phyloP scores from a whole-genome alignment of 345 rosid species.

The Abelmoschus esculentus region DNA sequence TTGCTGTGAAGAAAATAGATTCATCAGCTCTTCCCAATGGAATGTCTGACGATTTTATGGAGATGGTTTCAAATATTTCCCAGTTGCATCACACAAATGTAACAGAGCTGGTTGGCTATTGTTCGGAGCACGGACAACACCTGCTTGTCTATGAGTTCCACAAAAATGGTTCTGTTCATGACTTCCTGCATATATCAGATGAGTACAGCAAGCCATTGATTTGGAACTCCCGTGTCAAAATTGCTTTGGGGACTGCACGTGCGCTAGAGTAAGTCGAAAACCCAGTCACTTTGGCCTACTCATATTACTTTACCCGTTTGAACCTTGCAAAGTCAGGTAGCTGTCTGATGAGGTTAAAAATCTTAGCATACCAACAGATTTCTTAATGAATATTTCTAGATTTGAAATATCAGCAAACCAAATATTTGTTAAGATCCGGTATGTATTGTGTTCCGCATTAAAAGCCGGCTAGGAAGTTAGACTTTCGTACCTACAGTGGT shows the following conservation, averaged over 20 bases:
- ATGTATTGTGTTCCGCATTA: background rate
- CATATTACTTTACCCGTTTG: background rate
- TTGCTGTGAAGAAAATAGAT: slow-evolving; percentile 47
- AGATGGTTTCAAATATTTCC: slow-evolving; percentile 74
- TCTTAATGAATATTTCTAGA: background rate
- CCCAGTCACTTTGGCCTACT: background rate
- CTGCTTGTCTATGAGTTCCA: slow-evolving; percentile 83
- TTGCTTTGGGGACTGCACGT: slow-evolving; percentile 94
- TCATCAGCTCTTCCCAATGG: slow-evolving; percentile 60
- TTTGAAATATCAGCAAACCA: background rate
- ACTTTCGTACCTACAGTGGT: background rate
- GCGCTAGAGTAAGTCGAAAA: slow-evolving; percentile 71
- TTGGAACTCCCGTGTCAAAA: slow-evolving; percentile 92
- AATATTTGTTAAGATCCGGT: background rate
- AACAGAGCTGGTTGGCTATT: slow-evolving; percentile 82
- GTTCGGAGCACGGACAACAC: slow-evolving; percentile 96
- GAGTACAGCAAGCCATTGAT: slow-evolving; percentile 77
- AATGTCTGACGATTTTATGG: slow-evolving; percentile 66
- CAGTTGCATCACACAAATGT: slow-evolving; percentile 81
- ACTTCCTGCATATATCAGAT: slow-evolving; percentile 68
- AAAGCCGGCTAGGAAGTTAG: background rate
- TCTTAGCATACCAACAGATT: background rate
- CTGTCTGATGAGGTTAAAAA: background rate
- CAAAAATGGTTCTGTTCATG: slow-evolving; percentile 80
- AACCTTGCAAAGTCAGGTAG: too few species aligned